Conservation (phyloP, 192 early-diverging fungal genomes). For the Coemansia sp. region DNA sequence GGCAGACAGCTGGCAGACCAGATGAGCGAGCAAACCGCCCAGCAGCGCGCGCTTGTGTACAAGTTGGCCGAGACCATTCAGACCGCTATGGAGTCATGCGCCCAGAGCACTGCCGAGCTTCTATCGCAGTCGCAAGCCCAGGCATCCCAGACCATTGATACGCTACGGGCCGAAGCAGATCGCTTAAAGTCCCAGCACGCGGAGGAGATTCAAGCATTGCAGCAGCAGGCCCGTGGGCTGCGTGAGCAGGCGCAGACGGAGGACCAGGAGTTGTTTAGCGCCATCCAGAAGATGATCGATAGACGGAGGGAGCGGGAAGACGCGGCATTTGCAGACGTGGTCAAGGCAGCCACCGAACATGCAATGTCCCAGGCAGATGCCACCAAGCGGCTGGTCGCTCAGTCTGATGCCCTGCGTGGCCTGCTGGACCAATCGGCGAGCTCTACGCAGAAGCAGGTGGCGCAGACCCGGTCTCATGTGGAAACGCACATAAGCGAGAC, state of each 20-base stretch:
- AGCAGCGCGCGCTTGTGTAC: background rate
- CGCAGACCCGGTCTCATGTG: background rate
- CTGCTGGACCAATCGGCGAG: background rate
- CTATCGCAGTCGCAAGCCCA: background rate
- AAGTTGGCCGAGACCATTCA: background rate
- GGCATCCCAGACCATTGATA: slow-evolving; percentile 5
- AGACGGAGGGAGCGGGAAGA: slow-evolving; percentile 19
- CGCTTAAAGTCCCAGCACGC: slow-evolving; percentile 9
- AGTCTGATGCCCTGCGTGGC: background rate
- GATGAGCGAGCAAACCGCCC: background rate
- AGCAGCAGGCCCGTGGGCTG: slow-evolving; percentile 23
- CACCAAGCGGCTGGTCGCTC: background rate
- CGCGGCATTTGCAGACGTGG: background rate
- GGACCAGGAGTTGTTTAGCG: slow-evolving; percentile 19
- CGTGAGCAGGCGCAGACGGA: slow-evolving; percentile 6
- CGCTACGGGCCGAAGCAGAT: background rate
- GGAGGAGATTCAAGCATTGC: slow-evolving; percentile 13
- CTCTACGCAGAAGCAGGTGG: background rate
- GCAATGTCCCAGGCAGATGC: background rate
- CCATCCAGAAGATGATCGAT: slow-evolving; percentile 7
- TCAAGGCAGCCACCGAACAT: background rate
- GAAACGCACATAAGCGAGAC: background rate
- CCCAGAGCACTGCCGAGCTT: background rate
- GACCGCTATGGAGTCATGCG: background rate
- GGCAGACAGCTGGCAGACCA: background rate